Evolutionary conservation across 179 eudicot species (phyloP).

Genomic region (Beta corolliflora): DNA sequence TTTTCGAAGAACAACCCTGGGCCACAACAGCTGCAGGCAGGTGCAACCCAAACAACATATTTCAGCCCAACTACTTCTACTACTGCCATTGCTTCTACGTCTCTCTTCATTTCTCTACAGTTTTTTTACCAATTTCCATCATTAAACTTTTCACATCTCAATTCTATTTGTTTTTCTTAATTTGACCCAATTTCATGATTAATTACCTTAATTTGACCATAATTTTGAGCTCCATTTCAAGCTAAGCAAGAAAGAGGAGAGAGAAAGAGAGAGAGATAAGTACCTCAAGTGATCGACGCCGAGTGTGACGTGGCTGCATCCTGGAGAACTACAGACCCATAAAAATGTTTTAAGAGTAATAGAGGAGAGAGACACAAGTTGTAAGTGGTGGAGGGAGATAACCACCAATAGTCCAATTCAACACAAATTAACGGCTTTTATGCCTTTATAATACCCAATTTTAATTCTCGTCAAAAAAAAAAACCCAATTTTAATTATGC

Average conservation of each 20-base stretch:
- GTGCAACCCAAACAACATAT: constrained; percentile 50
- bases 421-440: too few species aligned
- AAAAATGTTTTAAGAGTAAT: neutral
- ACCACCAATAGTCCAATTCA: too few species aligned
- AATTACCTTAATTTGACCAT: too few species aligned
- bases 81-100: neutral
- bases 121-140: neutral
- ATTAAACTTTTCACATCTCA: neutral
- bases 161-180: neutral
- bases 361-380: neutral
- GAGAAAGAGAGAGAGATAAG: neutral
- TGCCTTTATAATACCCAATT: too few species aligned
- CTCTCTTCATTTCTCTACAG: constrained; percentile 14
- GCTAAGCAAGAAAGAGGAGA: too few species aligned
- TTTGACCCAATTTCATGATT: neutral
- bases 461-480: too few species aligned
- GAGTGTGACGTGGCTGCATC: constrained; percentile 25
- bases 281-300: constrained; percentile 34
- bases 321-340: neutral
- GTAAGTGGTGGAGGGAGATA: too few species aligned
- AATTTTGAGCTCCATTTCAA: neutral
- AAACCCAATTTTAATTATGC: too few species aligned
- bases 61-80: constrained; percentile 41
- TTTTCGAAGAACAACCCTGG: constrained; percentile 55
- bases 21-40: constrained; percentile 69